phyloP scores from a whole-genome alignment of 2,329 filamentous ascomycete species.

The Daldinia eschscholtzii region DNA sequence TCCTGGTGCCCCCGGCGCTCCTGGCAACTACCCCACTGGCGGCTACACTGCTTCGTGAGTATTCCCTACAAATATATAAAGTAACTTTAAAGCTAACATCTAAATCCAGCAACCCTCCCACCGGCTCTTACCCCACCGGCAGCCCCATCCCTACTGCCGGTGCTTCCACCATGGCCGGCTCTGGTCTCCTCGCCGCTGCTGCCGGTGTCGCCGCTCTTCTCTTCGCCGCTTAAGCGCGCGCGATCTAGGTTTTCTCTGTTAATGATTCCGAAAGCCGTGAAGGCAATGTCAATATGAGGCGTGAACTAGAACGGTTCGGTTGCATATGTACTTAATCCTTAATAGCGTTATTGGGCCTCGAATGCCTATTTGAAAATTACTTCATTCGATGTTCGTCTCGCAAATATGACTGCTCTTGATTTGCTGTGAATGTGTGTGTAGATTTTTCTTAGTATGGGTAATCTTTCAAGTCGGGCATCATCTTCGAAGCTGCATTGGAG shows the following conservation, averaged over 20 bases:
- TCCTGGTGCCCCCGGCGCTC: background rate
- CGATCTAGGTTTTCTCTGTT: slow-evolving; percentile 47
- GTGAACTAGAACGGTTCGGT: slow-evolving; percentile 50
- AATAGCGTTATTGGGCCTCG: slow-evolving; percentile 55
- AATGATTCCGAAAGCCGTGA: slow-evolving; percentile 56
- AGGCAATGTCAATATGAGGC: slow-evolving; percentile 57
- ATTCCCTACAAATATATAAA: background rate
- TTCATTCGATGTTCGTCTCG: slow-evolving; percentile 30
- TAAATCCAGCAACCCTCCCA: slow-evolving; percentile 52
- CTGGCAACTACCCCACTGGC: slow-evolving; percentile 42
- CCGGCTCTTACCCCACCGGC: slow-evolving; percentile 55
- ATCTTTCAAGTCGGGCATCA: background rate
- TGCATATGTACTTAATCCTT: slow-evolving; percentile 61
- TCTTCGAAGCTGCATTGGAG: background rate
- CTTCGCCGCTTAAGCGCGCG: slow-evolving; percentile 65
- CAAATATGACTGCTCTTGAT: background rate
- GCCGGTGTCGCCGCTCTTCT: slow-evolving; percentile 67
- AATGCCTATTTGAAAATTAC: slow-evolving; percentile 41
- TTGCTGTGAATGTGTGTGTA: background rate
- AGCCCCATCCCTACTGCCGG: slow-evolving; percentile 60
- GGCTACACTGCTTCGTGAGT: slow-evolving; percentile 54
- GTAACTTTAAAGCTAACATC: slow-evolving; percentile 37
- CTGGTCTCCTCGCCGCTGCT: slow-evolving; percentile 65
- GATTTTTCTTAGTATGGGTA: no score
- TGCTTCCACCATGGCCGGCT: slow-evolving; percentile 66